phyloP scores from a whole-genome alignment of 2,329 filamentous ascomycete genomes.

The Paecilomyces dactylethromorphus region DNA sequence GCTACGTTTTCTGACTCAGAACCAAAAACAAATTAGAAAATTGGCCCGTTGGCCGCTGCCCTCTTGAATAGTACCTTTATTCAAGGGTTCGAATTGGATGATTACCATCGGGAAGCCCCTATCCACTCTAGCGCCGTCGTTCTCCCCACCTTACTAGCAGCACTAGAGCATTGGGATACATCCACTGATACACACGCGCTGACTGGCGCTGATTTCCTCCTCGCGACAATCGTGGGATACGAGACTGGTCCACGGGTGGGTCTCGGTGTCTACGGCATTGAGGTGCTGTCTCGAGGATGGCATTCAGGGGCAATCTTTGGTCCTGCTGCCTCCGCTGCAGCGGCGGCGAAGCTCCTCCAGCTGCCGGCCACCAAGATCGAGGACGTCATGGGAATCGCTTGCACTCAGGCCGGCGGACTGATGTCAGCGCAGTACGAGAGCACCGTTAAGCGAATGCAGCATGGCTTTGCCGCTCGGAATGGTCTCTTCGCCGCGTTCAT shows the following conservation, averaged over 20 bases:
- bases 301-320: conserved; percentile 37
- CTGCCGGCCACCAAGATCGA: conserved; percentile 24
- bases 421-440: conserved; percentile 40
- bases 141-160: conserved; percentile 36
- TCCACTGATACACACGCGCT: conserved; percentile 6
- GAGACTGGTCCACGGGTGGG: conserved; percentile 36
- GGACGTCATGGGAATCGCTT: conserved; percentile 34
- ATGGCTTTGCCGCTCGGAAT: conserved; percentile 40
- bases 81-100: conserved; percentile 41
- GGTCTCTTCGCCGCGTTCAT: conserved; percentile 37
- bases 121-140: conserved; percentile 33
- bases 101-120: conserved; percentile 37
- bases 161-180: conserved; percentile 5
- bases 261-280: conserved; percentile 28
- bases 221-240: conserved; percentile 33
- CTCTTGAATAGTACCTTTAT: conserved; percentile 40
- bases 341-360: conserved; percentile 24
- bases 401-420: conserved; percentile 33
- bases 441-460: conserved; percentile 41
- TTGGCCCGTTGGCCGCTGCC: conserved; percentile 32
- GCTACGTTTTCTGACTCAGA: too few species aligned
- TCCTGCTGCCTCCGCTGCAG: conserved; percentile 27
- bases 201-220: conserved; percentile 24
- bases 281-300: conserved; percentile 36
- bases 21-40: too few species aligned